These are phyloP conservation scores for Pestalotiopsis sp. DNA, from an alignment of 2,329 filamentous ascomycete genomes.

Conservation along the genomic window DNA sequence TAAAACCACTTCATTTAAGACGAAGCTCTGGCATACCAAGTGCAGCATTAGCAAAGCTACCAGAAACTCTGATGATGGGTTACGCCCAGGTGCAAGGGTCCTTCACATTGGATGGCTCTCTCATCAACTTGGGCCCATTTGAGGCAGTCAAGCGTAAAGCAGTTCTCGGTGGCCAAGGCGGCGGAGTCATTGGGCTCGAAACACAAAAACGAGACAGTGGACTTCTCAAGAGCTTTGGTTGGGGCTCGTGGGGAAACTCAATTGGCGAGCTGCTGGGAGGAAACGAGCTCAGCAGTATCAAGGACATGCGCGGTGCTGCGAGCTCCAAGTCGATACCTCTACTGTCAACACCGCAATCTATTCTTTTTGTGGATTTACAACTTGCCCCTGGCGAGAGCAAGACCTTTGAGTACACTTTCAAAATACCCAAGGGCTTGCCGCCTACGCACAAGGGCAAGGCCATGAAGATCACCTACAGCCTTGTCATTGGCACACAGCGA, in stretches of 20 bases:
- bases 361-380: constrained; percentile 91
- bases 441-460: constrained; percentile 89
- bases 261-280: constrained; percentile 85
- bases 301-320: constrained; percentile 88
- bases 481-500: constrained; percentile 90
- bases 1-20: constrained; percentile 48
- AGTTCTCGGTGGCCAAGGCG: constrained; percentile 83
- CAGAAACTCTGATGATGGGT: constrained; percentile 94
- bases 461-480: constrained; percentile 89
- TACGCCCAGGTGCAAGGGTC: constrained; percentile 93
- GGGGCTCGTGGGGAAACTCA: constrained; percentile 86
- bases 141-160: constrained; percentile 96
- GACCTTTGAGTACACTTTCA: constrained; percentile 85
- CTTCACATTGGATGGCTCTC: constrained; percentile 87
- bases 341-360: constrained; percentile 92
- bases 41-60: constrained; percentile 48
- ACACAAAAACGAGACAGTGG: constrained; percentile 74
- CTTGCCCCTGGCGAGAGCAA: constrained; percentile 87
- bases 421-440: constrained; percentile 84
- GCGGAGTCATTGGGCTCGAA: constrained; percentile 83
- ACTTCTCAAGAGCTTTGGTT: constrained; percentile 82
- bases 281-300: constrained; percentile 87
- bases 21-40: constrained; percentile 46
- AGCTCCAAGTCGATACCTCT: constrained; percentile 87
- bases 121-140: constrained; percentile 87